phyloP scores from a whole-genome alignment of 371 early-diverging fungal species.

The Mucor piriformis region DNA sequence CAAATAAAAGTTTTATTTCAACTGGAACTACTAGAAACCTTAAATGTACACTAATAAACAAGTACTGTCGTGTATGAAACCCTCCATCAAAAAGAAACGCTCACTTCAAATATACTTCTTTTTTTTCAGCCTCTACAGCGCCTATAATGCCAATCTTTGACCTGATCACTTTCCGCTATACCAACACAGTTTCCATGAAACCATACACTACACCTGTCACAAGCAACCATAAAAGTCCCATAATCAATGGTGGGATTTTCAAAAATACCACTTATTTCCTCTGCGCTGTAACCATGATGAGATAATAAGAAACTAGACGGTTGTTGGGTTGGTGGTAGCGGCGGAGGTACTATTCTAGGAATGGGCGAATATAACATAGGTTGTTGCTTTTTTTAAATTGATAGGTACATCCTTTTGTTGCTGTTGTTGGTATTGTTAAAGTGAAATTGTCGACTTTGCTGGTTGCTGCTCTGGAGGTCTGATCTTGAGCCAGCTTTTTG shows the following conservation, averaged over 20 bases:
- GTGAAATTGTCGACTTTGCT: neutral
- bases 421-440: slow-evolving; percentile 1
- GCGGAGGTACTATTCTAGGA: neutral
- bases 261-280: slow-evolving; percentile 71
- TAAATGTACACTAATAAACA: too few relatives aligned
- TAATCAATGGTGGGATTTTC: slow-evolving; percentile 67
- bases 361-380: neutral
- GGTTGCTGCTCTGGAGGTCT: slow-evolving; percentile 35
- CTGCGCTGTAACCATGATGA: slow-evolving; percentile 16
- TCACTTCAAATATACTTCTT: too few relatives aligned
- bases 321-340: neutral
- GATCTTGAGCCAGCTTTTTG: slow-evolving; percentile 49
- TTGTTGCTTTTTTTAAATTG: slow-evolving; percentile 10
- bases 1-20: too few relatives aligned
- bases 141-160: slow-evolving; percentile 49
- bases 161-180: slow-evolving; percentile 54
- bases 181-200: slow-evolving; percentile 78
- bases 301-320: neutral
- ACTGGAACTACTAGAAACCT: too few relatives aligned
- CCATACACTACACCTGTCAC: slow-evolving; percentile 76
- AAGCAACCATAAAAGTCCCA: slow-evolving; percentile 80
- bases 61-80: too few relatives aligned
- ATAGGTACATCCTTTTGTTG: slow-evolving; percentile 1
- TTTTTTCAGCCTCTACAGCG: slow-evolving; percentile 22
- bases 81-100: too few relatives aligned